Base-by-base conservation (phyloP, 176 grass and related monocot genomes). In the Eleusine indica region DNA sequence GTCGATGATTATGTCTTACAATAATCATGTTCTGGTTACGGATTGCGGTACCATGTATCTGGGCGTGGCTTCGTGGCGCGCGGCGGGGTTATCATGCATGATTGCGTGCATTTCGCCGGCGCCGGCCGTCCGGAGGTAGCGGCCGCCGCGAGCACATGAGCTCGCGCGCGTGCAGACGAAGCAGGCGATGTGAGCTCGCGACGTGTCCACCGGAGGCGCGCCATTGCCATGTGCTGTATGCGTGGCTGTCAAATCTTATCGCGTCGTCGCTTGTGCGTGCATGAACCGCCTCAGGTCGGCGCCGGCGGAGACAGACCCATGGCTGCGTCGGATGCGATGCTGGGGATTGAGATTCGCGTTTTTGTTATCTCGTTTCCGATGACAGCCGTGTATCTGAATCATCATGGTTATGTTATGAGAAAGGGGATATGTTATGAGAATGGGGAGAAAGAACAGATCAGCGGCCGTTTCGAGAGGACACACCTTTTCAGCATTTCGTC, bases 51-150 rank as follows among this genome's bases (percentile, higher is more conserved):
- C 41, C 32, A 35, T 6, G 70, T 17, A 71, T 30, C 6, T 48
- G 70, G 70, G n/a, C 43, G 43, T 12, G 5, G 43, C 70, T 49
- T 72, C 43, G 70, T 49, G 43, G 13, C 22, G 15, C 11, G 69
- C 15, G 17, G 16, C 42, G 41, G 40, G 69, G 21, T 0, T 9
- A 21, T 4, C n/a, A 47, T 47, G 41, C 4, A 47, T 47, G 41
- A 47, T 44, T 44, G 21, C 17, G n/a, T 44, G 21, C 17, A 18
- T 17, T 53, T 18, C 4, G 69, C 69, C 69, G 68, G 41, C 69
- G 70, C 70, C 70, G 43, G 70, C 70, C 39, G 67, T 9, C 66
- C 68, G 69, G 69, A 9, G 21, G 69, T 41, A 71, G 69, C 69
- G 68, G 68, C 41, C 41, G 69, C 69, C 41, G 69, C 69, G 10